phyloP scores from a whole-genome alignment of 495 filamentous ascomycete genomes.

The Stereocaulon alpinum region DNA sequence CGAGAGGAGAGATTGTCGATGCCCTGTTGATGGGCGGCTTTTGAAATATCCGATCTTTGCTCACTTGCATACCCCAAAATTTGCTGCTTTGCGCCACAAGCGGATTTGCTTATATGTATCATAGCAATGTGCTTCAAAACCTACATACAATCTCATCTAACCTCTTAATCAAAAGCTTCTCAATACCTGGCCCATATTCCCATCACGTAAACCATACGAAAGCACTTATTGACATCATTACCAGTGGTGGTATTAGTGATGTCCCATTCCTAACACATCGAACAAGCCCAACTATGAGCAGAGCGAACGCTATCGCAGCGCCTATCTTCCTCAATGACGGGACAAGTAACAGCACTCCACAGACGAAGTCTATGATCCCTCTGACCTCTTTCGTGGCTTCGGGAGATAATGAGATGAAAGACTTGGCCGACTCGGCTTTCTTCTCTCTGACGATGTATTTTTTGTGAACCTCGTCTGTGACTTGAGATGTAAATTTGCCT shows the following conservation, averaged over 20 bases:
- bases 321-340: background rate
- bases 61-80: too few species aligned
- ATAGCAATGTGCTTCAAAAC: background rate
- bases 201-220: conserved; percentile 3
- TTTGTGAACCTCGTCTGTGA: background rate
- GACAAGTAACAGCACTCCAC: conserved; percentile 4
- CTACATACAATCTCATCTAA: background rate
- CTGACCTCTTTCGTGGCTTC: background rate
- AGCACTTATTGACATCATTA: background rate
- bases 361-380: conserved; percentile 3
- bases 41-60: background rate
- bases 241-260: background rate
- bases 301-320: background rate
- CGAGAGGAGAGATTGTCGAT: conserved; percentile 46
- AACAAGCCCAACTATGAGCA: conserved; percentile 1
- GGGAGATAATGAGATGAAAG: background rate
- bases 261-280: background rate
- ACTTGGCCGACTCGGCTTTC: background rate
- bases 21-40: conserved; percentile 49
- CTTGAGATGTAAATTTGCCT: conserved; percentile 1
- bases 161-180: background rate
- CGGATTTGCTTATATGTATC: background rate
- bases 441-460: background rate
- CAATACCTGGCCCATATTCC: too few species aligned
- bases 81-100: too few species aligned